phyloP scores from a whole-genome alignment of 2,329 filamentous ascomycete species.

The Coniochaeta sp. region DNA sequence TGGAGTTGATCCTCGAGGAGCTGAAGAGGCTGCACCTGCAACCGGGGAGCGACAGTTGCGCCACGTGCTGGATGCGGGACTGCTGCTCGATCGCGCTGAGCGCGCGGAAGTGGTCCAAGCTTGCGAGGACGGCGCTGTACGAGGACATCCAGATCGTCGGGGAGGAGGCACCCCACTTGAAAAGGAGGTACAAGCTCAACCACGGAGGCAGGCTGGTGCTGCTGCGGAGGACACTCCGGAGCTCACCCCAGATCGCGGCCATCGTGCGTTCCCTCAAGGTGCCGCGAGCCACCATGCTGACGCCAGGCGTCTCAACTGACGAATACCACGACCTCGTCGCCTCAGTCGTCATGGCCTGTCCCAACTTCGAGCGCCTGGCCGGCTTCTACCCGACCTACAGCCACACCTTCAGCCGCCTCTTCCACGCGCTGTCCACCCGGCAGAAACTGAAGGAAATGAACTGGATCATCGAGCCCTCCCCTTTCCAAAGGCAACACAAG shows the following conservation, averaged over 20 bases:
- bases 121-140: constrained; percentile 47
- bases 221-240: constrained; percentile 50
- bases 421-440: constrained; percentile 53
- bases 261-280: constrained; percentile 53
- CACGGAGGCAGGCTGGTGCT: constrained; percentile 47
- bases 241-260: constrained; percentile 43
- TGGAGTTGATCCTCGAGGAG: constrained; percentile 48
- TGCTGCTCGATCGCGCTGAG: constrained; percentile 42
- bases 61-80: constrained; percentile 61
- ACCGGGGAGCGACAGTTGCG: constrained; percentile 43
- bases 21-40: constrained; percentile 45
- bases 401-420: constrained; percentile 48
- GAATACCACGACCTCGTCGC: constrained; percentile 53
- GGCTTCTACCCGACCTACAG: constrained; percentile 48
- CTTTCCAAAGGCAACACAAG: constrained; percentile 27
- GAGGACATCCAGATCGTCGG: constrained; percentile 53
- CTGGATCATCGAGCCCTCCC: constrained; percentile 45
- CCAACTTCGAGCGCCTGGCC: constrained; percentile 53
- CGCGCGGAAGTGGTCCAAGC: constrained; percentile 44
- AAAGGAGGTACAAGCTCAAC: constrained; percentile 49
- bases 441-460: constrained; percentile 48
- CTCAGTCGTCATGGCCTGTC: constrained; percentile 57
- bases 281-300: constrained; percentile 32
- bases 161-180: constrained; percentile 45
- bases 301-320: constrained; percentile 30